These are phyloP conservation scores for Lachancea sp. DNA, from an alignment of 805 yeast genomes.

Conservation along the genomic window DNA sequence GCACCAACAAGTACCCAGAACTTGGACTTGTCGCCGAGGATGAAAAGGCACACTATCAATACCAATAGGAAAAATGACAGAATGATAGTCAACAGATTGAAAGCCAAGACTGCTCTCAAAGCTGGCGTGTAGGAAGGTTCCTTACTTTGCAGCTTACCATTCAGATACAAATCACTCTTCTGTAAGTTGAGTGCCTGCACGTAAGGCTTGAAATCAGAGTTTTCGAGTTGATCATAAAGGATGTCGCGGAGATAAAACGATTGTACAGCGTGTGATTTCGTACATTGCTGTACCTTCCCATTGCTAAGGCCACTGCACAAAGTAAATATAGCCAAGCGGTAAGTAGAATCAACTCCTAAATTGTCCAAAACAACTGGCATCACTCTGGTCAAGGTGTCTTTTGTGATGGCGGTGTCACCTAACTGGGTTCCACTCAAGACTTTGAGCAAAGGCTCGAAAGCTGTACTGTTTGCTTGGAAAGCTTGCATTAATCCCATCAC, in stretches of 20 bases:
- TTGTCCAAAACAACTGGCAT: conserved; percentile 23
- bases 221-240: conserved; percentile 24
- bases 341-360: conserved; percentile 24
- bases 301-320: conserved; percentile 23
- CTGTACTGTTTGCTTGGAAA: conserved; percentile 17
- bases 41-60: conserved; percentile 9
- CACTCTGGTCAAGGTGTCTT: conserved; percentile 18
- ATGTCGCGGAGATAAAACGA: conserved; percentile 28
- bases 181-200: conserved; percentile 24
- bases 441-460: conserved; percentile 19
- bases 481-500: conserved; percentile 21
- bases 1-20: background rate
- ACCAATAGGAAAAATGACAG: conserved; percentile 19
- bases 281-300: conserved; percentile 21
- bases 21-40: background rate
- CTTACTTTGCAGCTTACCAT: conserved; percentile 26
- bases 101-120: conserved; percentile 27
- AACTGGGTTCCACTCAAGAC: conserved; percentile 17
- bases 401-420: conserved; percentile 12
- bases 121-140: conserved; percentile 31
- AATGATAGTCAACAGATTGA: conserved; percentile 23
- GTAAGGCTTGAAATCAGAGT: conserved; percentile 30
- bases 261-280: conserved; percentile 30
- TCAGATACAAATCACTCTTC: conserved; percentile 24
- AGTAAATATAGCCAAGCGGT: conserved; percentile 28